These are phyloP conservation scores for Amaranthus hypochondriacus DNA, from an alignment of 148 eudicot genomes.

Conservation along the genomic window DNA sequence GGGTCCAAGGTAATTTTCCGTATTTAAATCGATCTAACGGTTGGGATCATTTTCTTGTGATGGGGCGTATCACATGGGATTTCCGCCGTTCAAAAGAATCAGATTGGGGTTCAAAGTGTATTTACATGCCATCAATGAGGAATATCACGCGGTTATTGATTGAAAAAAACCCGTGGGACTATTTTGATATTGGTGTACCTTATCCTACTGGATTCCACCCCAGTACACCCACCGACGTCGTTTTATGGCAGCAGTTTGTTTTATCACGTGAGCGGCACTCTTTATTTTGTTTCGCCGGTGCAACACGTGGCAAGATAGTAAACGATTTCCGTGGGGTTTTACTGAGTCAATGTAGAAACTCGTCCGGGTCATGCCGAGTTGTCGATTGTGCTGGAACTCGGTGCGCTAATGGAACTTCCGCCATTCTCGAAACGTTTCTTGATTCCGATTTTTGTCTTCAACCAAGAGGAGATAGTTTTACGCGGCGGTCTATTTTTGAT, in stretches of 20 bases:
- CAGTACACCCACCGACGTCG: conserved; percentile 25
- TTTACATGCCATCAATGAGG: conserved; percentile 54
- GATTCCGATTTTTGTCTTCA: conserved; percentile 78
- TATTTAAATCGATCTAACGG: conserved; percentile 25
- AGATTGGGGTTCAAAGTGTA: conserved; percentile 57
- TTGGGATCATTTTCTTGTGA: conserved; percentile 66
- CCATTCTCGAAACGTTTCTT: conserved; percentile 58
- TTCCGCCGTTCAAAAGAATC: conserved; percentile 56
- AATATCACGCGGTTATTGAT: conserved; percentile 47
- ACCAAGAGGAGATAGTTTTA: conserved; percentile 89
- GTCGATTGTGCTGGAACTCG: conserved; percentile 60
- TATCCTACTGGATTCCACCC: conserved; percentile 95
- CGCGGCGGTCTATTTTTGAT: conserved; percentile 80
- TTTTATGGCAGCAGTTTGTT: conserved; percentile 56
- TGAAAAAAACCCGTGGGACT: conserved; percentile 49
- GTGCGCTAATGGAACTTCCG: conserved; percentile 59
- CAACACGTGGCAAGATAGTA: conserved; percentile 57
- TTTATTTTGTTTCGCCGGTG: conserved; percentile 74
- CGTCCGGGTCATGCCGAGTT: conserved; percentile 47
- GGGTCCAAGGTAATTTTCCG: conserved; percentile 33
- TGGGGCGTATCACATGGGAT: conserved; percentile 81
- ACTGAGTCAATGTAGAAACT: conserved; percentile 52
- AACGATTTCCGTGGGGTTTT: conserved; percentile 64
- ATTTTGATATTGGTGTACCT: conserved; percentile 50
- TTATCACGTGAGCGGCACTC: conserved; percentile 38